Base-by-base conservation (phyloP, 805 yeast genomes). In the Saccharomyces eubayanus region DNA sequence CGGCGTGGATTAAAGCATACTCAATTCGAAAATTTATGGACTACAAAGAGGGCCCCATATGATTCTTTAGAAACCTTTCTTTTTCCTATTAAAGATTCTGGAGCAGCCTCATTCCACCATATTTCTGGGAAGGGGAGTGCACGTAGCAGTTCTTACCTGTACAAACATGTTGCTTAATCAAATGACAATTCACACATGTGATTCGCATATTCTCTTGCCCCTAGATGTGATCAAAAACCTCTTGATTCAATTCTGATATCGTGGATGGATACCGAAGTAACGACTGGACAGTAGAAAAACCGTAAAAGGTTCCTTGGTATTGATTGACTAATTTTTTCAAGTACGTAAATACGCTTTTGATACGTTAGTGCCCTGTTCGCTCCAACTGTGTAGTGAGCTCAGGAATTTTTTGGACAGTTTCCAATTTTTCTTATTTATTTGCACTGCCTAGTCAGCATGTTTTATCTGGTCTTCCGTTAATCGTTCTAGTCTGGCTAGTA, bases 41-140 rank as follows among this genome's bases (percentile, higher is more conserved):
- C 62, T n/a, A 60, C 58, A 2, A 60, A 56, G 43, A 60, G 8
- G 6, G 55, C 60, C 53, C 60, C 53, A 57, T 53, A 24, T 58
- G 48, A 5, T 51, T 24, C 1, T 36, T 31, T 10, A 29, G 16
- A 10, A 20, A 58, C n/a, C n/a, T n/a, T n/a, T n/a, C n/a, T n/a
- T n/a, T n/a, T 29, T 11, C 63, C 62, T 10, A 57, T 30, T 2
- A 53, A 46, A 40, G 62, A 61, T 31, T 61, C 64, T 27, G 59
- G 51, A 5, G 63, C 50, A 1, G 61, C 56, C 31, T 53, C 57
- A 9, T 27, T 30, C 66, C 65, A 61, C 24, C 61, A 48, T 27
- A 57, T 53, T 31, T 55, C 51, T 2, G 63, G 56, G 1, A 60
- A 41, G 2, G 31, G 48, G 14, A 55, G 46, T 2, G 62, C 59